These are phyloP conservation scores for Xylaria curta DNA, from an alignment of 495 filamentous ascomycete genomes.

Conservation along the genomic window DNA sequence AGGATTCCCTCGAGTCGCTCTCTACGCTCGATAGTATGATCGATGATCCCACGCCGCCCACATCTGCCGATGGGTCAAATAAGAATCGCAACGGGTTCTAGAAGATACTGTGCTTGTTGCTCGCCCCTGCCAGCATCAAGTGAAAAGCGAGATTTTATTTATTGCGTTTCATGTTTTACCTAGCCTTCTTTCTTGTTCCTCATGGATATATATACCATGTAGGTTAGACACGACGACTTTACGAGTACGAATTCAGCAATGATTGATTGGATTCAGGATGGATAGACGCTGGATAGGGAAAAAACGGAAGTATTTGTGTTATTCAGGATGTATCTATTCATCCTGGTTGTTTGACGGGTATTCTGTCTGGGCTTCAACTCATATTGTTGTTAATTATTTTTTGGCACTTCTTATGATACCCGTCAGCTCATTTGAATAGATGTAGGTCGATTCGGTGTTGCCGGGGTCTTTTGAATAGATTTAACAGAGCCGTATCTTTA, in stretches of 20 bases:
- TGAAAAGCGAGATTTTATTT: background rate
- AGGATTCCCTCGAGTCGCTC: conserved; percentile 43
- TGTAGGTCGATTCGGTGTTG: conserved; percentile 1
- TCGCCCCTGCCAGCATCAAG: background rate
- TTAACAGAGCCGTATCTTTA: background rate
- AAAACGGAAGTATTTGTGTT: background rate
- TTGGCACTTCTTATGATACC: background rate
- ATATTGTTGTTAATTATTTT: background rate
- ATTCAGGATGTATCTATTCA: background rate
- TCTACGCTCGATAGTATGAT: conserved; percentile 43
- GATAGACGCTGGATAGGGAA: background rate
- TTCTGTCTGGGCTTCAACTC: background rate
- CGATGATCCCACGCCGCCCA: conserved; percentile 30
- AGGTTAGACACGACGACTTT: background rate
- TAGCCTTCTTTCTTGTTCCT: background rate
- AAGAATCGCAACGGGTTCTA: conserved; percentile 8
- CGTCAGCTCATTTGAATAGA: background rate
- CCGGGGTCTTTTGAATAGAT: background rate
- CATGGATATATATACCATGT: background rate
- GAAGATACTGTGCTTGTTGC: background rate
- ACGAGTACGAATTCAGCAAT: background rate
- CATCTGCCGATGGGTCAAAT: conserved; percentile 34
- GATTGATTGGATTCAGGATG: background rate
- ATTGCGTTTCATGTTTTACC: background rate
- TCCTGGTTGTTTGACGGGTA: background rate